Evolutionary conservation across 2,329 filamentous ascomycete species (phyloP).

Genomic region (Lecanicillium sp.): DNA sequence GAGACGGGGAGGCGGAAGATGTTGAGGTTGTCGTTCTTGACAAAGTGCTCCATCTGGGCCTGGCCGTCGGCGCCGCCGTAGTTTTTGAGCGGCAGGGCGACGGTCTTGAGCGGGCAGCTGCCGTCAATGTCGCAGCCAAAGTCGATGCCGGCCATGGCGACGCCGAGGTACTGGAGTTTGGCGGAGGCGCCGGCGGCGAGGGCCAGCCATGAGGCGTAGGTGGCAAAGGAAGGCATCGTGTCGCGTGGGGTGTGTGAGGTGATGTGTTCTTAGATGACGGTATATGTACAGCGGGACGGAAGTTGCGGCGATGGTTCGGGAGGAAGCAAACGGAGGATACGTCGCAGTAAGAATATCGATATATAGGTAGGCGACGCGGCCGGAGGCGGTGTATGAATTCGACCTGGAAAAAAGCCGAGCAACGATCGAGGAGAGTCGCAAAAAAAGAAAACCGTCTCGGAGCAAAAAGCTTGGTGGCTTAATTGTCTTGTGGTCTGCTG

Average conservation of each 20-base stretch:
- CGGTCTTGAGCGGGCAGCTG: constrained; percentile 30
- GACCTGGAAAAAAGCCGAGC: neutral
- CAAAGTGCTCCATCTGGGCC: constrained; percentile 52
- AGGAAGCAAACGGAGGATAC: too few relatives aligned
- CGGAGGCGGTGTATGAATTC: neutral
- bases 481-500: neutral
- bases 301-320: too few relatives aligned
- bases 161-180: constrained; percentile 22
- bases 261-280: neutral
- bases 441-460: too few relatives aligned
- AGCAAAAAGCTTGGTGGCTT: too few relatives aligned
- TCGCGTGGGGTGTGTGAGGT: neutral
- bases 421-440: too few relatives aligned
- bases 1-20: constrained; percentile 39
- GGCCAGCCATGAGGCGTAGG: constrained; percentile 12
- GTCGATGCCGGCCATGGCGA: constrained; percentile 42
- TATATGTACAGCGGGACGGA: neutral
- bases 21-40: constrained; percentile 45
- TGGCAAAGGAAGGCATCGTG: constrained; percentile 13
- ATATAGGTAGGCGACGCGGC: neutral
- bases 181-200: constrained; percentile 11
- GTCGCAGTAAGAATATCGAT: too few relatives aligned
- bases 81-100: constrained; percentile 29
- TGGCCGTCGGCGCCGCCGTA: constrained; percentile 25
- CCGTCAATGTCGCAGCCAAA: constrained; percentile 43